phyloP scores from a whole-genome alignment of 768 basidiomycete genomes.

The Kwoniella bestiolae region DNA sequence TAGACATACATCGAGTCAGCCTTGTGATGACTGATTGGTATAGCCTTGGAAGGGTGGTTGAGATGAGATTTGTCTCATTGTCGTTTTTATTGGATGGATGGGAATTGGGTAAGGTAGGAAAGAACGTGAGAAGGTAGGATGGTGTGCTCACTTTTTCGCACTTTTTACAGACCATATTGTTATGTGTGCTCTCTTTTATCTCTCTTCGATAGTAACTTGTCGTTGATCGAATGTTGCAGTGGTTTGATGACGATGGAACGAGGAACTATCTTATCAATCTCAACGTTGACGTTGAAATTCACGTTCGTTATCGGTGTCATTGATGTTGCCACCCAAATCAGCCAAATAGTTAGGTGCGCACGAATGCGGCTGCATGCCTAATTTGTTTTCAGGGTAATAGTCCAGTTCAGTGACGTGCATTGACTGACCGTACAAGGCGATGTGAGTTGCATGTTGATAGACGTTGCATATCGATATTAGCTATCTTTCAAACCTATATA shows the following conservation, averaged over 20 bases:
- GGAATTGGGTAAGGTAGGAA: too few relatives aligned
- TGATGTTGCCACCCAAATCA: constrained; percentile 1
- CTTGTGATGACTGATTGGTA: too few relatives aligned
- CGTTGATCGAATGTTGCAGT: not conserved
- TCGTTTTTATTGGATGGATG: too few relatives aligned
- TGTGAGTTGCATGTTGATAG: not conserved
- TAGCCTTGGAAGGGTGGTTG: too few relatives aligned
- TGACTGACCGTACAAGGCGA: not conserved
- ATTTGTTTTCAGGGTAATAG: not conserved
- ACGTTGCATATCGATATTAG: not conserved
- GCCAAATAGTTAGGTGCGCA: not conserved
- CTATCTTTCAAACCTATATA: not conserved
- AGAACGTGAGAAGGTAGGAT: not conserved
- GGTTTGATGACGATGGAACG: not conserved
- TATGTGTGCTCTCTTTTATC: not conserved
- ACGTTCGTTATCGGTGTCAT: not conserved
- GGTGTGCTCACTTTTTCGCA: constrained; percentile 54
- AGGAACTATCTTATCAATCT: not conserved
- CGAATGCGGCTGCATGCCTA: not conserved
- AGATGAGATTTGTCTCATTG: too few relatives aligned
- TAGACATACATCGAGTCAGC: not conserved
- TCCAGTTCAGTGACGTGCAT: not conserved
- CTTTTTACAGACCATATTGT: constrained; percentile 58
- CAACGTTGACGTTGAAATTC: not conserved
- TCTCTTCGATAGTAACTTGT: not conserved